Evolutionary conservation across 2,329 filamentous ascomycete genomes (phyloP), one percentile per base, ranked within the genome.

Genomic region (Ceratocystis cacaofunesta): DNA sequence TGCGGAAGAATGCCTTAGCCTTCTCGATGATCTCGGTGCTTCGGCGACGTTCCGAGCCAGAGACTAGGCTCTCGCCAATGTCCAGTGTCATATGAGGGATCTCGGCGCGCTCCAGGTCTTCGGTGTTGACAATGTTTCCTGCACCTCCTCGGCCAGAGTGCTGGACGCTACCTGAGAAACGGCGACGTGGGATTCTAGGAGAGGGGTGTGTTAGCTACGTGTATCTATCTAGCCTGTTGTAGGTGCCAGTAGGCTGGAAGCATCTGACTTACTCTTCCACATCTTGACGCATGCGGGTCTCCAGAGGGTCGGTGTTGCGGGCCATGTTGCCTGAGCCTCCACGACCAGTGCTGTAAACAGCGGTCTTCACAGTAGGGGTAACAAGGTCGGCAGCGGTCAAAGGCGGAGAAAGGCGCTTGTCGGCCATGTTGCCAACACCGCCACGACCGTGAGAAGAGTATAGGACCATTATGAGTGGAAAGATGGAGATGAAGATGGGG

Each of bases 301-400:
- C 84, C 52, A 79, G 76, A 2, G 86, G 84, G 70, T 94, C 87
- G 68, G 84, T 84, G 72, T 87, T 86, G 70, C 77, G 78, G 61
- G 88, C 85, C 87, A 96, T 95, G 78, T 95, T 96, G 68, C 91
- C 91, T 3, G 83, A 86, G 68, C 92, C 92, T 65, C 92, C 92
- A 63, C 92, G 88, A 66, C 92, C 92, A 2, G 92, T 96, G 22
- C 92, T 96, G 72, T 92, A 91, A 69, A 89, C 80, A n/a, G 88
- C 78, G 60, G 83, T 83, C 77, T 95, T 96, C 73, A 97, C 83
- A 12, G 84, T 88, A 0, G 92, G 92, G 1, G 91, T 96, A 71
- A 86, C 78, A 69, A 95, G 84, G 72, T 92, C 88, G 66, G 82
- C 76, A 57, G 84, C 76, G 36, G 78, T 75, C 57, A 84, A 70